Evolutionary conservation across 208 protist genomes (phyloP).

Genomic region (Balamuthia mandrillaris): DNA sequence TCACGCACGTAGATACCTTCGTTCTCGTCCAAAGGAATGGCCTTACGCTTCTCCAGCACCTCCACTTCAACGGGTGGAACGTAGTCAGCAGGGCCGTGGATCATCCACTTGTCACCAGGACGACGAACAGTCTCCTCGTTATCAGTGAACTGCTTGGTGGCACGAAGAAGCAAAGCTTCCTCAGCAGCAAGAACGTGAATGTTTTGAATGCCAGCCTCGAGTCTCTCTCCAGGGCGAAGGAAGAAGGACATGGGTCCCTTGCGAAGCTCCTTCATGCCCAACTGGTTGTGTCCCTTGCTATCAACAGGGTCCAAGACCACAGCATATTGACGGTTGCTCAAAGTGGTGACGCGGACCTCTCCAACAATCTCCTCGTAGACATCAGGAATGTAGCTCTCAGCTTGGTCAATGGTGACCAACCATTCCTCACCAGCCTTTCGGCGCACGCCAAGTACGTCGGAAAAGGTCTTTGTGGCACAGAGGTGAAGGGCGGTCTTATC

Average conservation of each 20-base stretch:
- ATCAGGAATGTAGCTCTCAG: conserved; percentile 83
- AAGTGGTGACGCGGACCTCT: conserved; percentile 74
- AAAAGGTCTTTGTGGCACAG: conserved; percentile 75
- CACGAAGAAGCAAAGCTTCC: conserved; percentile 89
- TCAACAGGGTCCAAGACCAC: conserved; percentile 86
- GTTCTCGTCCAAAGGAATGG: conserved; percentile 92
- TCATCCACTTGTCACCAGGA: conserved; percentile 89
- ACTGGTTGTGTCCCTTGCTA: conserved; percentile 68
- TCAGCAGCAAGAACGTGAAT: conserved; percentile 84
- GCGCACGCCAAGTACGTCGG: conserved; percentile 75
- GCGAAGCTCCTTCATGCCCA: conserved; percentile 81
- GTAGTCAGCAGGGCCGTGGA: conserved; percentile 87
- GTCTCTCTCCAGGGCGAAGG: conserved; percentile 85
- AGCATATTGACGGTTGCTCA: conserved; percentile 85
- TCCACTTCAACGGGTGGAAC: conserved; percentile 83
- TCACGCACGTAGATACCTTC: conserved; percentile 95
- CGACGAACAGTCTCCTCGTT: conserved; percentile 55
- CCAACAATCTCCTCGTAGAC: conserved; percentile 85
- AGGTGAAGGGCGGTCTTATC: conserved; percentile 82
- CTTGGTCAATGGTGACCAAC: conserved; percentile 80
- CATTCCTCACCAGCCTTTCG: conserved; percentile 76
- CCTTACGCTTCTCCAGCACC: conserved; percentile 80
- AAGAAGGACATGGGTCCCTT: conserved; percentile 88
- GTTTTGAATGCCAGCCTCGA: conserved; percentile 79
- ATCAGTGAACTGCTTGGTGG: conserved; percentile 77